Evolutionary conservation across 75 land plant species (phyloP), one percentile per base, ranked within the genome.

Genomic region (Cunninghamia lanceolata): DNA sequence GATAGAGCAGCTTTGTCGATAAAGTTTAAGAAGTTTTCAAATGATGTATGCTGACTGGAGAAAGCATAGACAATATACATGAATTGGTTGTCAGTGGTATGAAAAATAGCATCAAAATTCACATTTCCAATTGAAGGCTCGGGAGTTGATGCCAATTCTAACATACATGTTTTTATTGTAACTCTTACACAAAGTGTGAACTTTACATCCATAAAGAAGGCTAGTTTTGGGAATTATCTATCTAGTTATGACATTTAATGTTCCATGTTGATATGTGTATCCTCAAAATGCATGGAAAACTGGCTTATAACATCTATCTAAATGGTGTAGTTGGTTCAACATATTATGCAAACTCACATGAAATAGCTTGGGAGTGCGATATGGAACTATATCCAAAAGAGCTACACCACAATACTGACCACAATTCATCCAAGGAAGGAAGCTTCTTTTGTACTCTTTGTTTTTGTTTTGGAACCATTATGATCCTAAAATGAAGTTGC

Each of bases 261-360:
- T 98, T 95, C 78, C 96, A 92, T 75, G 96, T 98, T 85, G 99
- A 99, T 45, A 92, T 98, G 99, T 89, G 99, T 47, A 96, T 98
- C 54, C 94, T 98, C 8, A 97, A 98, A 88, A 98, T 99, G 38
- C 91, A 92, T 82, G 99, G 99, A 15, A 95, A 92, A 15, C 96
- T 99, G 96, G 99, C 96, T 88, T 98, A 98, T 89, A 99, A 96
- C n/a, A 96, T 96, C 86, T 95, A 99, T 47, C 89, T 99, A 98
- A 89, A 94, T 98, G 86, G 94, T 99, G n/a, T n/a, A n/a, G n/a
- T n/a, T n/a, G n/a, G n/a, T n/a, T n/a, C n/a, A n/a, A n/a, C n/a
- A n/a, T n/a, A n/a, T n/a, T n/a, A n/a, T n/a, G n/a, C n/a, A n/a
- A n/a, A n/a, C n/a, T n/a, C n/a, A n/a, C n/a, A n/a, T n/a, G n/a